Percentiles rank a stretch among this genome's conserved stretches.
Conservation (phyloP, 176 grass and related monocot genomes). For the Aechmea fasciata region DNA sequence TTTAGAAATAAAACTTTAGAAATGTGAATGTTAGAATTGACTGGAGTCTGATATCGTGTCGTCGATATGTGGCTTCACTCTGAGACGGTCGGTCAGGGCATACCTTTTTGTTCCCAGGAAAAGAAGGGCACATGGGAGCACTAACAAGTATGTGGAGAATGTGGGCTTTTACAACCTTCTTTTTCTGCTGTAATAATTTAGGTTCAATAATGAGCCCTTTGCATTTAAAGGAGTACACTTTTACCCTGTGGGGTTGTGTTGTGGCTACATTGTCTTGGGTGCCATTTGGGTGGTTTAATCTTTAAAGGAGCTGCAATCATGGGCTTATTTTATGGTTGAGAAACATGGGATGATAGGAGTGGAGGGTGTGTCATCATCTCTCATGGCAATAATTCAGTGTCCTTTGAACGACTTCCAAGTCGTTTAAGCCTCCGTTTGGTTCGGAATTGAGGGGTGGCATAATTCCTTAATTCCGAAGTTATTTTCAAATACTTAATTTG, state of each 20-base stretch:
- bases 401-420: no score
- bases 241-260: constrained; percentile 5
- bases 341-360: background rate
- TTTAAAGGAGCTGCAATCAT: constrained; percentile 16
- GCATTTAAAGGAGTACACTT: constrained; percentile 22
- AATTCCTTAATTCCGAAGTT: no score
- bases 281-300: no score
- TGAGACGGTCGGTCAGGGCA: no score
- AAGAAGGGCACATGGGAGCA: background rate
- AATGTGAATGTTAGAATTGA: no score
- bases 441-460: no score
- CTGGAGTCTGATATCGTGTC: no score
- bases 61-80: no score
- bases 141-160: background rate
- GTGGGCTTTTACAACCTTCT: background rate
- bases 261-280: background rate
- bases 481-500: no score
- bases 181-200: constrained; percentile 20
- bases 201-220: constrained; percentile 13
- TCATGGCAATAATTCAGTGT: background rate
- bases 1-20: no score
- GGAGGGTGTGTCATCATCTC: background rate
- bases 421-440: no score
- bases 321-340: constrained; percentile 3
- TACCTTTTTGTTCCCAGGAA: background rate